phyloP scores from a whole-genome alignment of 2,329 filamentous ascomycete species.

The Dryadomyces quercus-mongolicae region DNA sequence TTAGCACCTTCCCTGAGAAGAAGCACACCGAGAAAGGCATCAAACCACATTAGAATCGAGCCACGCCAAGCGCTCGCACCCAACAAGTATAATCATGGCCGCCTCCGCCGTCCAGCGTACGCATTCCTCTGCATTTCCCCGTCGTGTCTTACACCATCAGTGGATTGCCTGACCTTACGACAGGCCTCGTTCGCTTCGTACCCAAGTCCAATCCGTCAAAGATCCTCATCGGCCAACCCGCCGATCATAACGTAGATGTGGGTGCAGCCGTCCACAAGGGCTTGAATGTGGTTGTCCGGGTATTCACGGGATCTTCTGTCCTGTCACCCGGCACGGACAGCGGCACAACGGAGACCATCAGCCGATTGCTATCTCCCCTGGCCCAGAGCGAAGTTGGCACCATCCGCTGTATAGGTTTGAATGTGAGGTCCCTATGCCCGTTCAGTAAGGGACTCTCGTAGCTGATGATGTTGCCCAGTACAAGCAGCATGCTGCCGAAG shows the following conservation, averaged over 20 bases:
- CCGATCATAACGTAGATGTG: conserved; percentile 39
- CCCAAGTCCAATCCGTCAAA: conserved; percentile 36
- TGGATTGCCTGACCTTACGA: not conserved
- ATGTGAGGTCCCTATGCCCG: conserved; percentile 21
- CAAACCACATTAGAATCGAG: too few relatives aligned
- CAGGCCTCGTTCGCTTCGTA: conserved; percentile 48
- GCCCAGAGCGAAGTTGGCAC: conserved; percentile 36
- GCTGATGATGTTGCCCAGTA: conserved; percentile 18
- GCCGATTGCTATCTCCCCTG: conserved; percentile 37
- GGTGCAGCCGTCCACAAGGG: conserved; percentile 43
- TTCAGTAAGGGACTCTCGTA: not conserved
- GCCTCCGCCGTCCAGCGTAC: not conserved
- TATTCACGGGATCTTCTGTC: conserved; percentile 47
- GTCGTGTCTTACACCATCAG: not conserved
- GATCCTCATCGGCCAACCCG: conserved; percentile 43
- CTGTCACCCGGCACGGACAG: conserved; percentile 40
- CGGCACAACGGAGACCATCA: conserved; percentile 30
- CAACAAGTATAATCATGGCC: not conserved
- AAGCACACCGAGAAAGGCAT: too few relatives aligned
- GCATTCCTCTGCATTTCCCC: not conserved
- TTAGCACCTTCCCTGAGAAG: too few relatives aligned
- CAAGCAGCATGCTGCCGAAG: conserved; percentile 36
- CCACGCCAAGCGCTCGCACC: too few relatives aligned
- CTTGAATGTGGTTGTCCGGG: conserved; percentile 40
- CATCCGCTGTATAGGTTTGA: conserved; percentile 47